Evolutionary conservation across 495 filamentous ascomycete genomes (phyloP).

Genomic region (Aspergillus hancockii): DNA sequence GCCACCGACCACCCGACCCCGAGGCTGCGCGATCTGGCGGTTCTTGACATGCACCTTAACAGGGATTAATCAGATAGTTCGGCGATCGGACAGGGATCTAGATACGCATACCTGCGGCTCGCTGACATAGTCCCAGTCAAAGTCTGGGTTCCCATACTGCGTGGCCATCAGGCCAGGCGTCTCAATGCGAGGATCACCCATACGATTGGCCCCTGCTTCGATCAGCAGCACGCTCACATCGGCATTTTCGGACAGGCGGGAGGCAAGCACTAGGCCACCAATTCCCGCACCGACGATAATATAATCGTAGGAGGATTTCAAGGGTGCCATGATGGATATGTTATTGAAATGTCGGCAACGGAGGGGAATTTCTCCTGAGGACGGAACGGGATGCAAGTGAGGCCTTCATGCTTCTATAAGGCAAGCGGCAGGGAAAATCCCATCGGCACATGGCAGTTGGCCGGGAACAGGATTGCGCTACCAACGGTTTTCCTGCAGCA

Average conservation of each 20-base stretch:
- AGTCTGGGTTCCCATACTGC: constrained; percentile 47
- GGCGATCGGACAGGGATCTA: not conserved
- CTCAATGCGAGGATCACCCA: constrained; percentile 42
- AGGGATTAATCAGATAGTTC: constrained; percentile 4
- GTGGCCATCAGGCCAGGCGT: constrained; percentile 43
- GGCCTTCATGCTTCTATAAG: too few relatives aligned
- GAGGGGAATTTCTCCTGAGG: too few relatives aligned
- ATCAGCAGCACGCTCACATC: constrained; percentile 48
- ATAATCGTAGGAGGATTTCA: constrained; percentile 31
- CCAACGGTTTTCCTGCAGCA: too few relatives aligned
- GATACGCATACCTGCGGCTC: constrained; percentile 45
- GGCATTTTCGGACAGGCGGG: constrained; percentile 45
- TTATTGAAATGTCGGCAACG: too few relatives aligned
- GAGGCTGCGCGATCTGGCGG: constrained; percentile 31
- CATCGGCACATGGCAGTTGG: too few relatives aligned
- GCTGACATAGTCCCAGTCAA: constrained; percentile 57
- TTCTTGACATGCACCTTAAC: constrained; percentile 22
- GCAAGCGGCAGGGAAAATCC: too few relatives aligned
- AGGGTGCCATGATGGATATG: constrained; percentile 5
- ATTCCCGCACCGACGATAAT: constrained; percentile 47
- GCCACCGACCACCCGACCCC: constrained; percentile 57
- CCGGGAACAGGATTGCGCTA: too few relatives aligned
- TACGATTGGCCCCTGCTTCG: constrained; percentile 52
- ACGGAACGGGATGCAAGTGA: too few relatives aligned
- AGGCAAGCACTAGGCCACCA: constrained; percentile 49